Conservation (phyloP, 2,329 filamentous ascomycete genomes). For the Xylariales sp. region DNA sequence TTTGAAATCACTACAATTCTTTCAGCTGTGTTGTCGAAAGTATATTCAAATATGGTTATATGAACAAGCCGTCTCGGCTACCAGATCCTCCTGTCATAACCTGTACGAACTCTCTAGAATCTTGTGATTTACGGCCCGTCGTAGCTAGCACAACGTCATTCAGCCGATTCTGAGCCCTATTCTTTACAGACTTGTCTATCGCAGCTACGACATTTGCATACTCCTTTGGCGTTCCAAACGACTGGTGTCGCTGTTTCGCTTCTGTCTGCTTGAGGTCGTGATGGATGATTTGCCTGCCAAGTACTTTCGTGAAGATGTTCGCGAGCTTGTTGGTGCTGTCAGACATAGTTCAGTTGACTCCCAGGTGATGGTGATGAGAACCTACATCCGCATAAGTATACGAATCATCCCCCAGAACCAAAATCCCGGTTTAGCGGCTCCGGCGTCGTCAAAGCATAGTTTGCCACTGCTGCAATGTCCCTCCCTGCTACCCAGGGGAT, state of each 20-base stretch:
- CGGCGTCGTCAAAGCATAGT: constrained; percentile 29
- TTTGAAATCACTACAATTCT: no score
- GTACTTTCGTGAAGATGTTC: constrained; percentile 25
- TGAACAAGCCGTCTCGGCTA: background rate
- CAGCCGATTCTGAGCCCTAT: constrained; percentile 30
- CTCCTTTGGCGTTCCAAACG: constrained; percentile 24
- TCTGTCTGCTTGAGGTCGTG: constrained; percentile 26
- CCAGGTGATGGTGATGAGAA: no score
- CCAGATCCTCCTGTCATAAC: constrained; percentile 16
- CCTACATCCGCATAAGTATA: constrained; percentile 17
- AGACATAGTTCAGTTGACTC: no score
- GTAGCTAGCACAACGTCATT: constrained; percentile 29
- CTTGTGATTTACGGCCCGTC: constrained; percentile 27
- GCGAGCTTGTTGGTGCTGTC: constrained; percentile 23
- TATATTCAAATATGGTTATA: no score
- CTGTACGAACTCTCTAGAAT: constrained; percentile 24
- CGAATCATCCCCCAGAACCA: constrained; percentile 31
- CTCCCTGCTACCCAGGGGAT: constrained; percentile 41
- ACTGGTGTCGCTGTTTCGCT: constrained; percentile 18
- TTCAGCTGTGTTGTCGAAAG: no score
- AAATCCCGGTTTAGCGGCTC: constrained; percentile 36
- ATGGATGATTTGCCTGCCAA: constrained; percentile 30
- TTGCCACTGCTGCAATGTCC: constrained; percentile 42
- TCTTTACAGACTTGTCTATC: constrained; percentile 29
- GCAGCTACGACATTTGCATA: constrained; percentile 28